Base-by-base conservation (phyloP, 371 early-diverging fungal species). In the Conidiobolus incongruus region DNA sequence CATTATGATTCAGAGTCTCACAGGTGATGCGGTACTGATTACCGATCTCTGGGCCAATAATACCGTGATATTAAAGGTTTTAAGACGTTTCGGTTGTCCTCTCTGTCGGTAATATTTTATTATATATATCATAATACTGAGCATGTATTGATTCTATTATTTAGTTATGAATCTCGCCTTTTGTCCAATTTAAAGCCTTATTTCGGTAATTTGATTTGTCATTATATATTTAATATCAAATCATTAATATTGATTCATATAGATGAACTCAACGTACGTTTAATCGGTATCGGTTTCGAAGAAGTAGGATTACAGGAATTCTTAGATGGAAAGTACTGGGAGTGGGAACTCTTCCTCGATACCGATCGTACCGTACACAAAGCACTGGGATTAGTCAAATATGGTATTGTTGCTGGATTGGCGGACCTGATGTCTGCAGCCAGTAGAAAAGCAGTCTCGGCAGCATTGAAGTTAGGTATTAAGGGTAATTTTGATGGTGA, bases 241-340 rank as follows among this genome's bases (percentile, higher is more conserved):
- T 3, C 4, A 26, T 3, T 26, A 26, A 26, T 26, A 26, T 26
- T 4, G n/a, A n/a, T n/a, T n/a, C 8, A 26, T 4, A 26, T 26
- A 26, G 41, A 44, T 33, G 32, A 33, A 36, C n/a, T 44, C 2
- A 35, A 35, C 23, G 44, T 44, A 24, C 19, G 36, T 15, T 24
- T 44, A 22, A 35, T 44, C 2, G 44, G 44, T 11, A 44, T 44
- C 13, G 44, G 44, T 12, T 44, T 44, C 26, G 44, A 44, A 44
- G 44, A 44, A 36, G 44, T 36, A 35, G 44, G 44, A 15, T 20
- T 44, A 16, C 44, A 44, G 23, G 44, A 44, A 17, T 44, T 44
- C 20, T 17, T 44, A 7, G 44, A 44, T 44, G 44, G 44, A 15
- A 44, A 44, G 32, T 44, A 44, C 28, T 44, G 44, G 44, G 44